Conservation (phyloP, 78 protist species). For the Bodo saltans region DNA sequence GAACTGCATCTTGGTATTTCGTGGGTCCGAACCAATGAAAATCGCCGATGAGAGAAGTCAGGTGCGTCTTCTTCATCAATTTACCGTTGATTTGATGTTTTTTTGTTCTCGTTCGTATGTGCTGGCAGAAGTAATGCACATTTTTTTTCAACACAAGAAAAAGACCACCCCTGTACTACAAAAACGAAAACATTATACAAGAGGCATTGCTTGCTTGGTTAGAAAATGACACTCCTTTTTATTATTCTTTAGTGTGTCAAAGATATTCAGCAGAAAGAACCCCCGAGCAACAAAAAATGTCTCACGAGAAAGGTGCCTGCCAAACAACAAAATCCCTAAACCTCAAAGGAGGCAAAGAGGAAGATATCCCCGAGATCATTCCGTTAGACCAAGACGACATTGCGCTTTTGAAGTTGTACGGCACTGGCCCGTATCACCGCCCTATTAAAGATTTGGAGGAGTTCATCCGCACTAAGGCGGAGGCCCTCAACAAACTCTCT, state of each 20-base stretch:
- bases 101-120: not conserved
- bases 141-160: not conserved
- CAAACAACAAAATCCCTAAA: not conserved
- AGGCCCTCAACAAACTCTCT: conserved; percentile 43
- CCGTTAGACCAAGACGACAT: conserved; percentile 94
- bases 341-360: conserved; percentile 28
- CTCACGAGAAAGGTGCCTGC: conserved; percentile 6
- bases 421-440: conserved; percentile 81
- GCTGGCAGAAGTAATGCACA: not conserved
- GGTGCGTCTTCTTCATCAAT: not conserved
- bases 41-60: not conserved
- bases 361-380: conserved; percentile 47
- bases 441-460: conserved; percentile 63
- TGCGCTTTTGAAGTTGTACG: conserved; percentile 85
- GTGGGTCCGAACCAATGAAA: not conserved
- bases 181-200: not conserved
- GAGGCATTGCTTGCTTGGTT: not conserved
- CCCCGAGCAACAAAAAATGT: not conserved
- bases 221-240: not conserved
- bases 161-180: not conserved
- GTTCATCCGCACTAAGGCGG: conserved; percentile 63
- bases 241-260: not conserved
- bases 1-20: not conserved
- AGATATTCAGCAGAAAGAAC: not conserved
- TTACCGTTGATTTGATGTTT: not conserved